phyloP scores from a whole-genome alignment of 2,329 filamentous ascomycete genomes.

The Claviceps spartinae region DNA sequence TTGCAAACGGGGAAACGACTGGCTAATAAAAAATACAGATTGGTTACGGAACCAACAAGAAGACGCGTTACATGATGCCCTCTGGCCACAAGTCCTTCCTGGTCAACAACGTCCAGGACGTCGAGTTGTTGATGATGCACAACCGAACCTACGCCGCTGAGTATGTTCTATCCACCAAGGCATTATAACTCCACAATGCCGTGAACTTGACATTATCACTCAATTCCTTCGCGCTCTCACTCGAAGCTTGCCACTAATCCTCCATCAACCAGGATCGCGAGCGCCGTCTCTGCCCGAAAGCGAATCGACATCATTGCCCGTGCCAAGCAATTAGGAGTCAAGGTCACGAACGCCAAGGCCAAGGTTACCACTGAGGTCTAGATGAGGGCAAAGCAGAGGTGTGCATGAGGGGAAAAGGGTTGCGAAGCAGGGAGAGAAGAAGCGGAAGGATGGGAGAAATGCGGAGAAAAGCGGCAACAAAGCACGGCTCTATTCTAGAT shows the following conservation, averaged over 20 bases:
- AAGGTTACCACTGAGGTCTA: conserved; percentile 93
- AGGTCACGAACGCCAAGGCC: conserved; percentile 99
- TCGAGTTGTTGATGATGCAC: conserved; percentile 99
- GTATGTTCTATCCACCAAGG: conserved; percentile 42
- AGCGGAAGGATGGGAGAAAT: neutral
- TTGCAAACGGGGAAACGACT: neutral
- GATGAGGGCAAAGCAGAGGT: conserved; percentile 15
- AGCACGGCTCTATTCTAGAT: neutral
- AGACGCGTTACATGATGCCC: conserved; percentile 97
- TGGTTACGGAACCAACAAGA: conserved; percentile 98
- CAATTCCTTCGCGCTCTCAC: no score
- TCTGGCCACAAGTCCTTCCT: conserved; percentile 99
- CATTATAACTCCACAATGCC: neutral
- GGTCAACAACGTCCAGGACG: conserved; percentile 89
- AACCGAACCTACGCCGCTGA: conserved; percentile 98
- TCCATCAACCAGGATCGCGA: conserved; percentile 62
- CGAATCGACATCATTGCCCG: conserved; percentile 93
- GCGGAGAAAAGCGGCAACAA: neutral
- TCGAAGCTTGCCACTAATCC: neutral
- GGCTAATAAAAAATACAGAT: conserved; percentile 45
- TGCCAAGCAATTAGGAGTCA: conserved; percentile 96
- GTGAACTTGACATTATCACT: no score
- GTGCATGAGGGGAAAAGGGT: no score
- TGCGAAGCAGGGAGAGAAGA: neutral
- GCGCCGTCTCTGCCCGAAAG: conserved; percentile 97